Base-by-base conservation (phyloP, 352 stramenopile genomes). In the Phytopythium aichiense region DNA sequence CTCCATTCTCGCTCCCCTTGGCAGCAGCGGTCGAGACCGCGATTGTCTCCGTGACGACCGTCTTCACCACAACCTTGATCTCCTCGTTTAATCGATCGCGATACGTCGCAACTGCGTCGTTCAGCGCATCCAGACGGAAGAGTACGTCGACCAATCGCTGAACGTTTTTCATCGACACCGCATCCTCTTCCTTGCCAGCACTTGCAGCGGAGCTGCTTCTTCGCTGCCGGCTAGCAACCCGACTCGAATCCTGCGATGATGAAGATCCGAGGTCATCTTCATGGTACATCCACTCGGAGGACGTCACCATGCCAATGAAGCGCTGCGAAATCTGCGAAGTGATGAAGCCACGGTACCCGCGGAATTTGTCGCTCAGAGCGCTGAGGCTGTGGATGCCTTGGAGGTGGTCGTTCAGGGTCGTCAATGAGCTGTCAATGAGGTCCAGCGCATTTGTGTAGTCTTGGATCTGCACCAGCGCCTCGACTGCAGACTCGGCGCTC, bases 1-100 rank as follows among this genome's bases (percentile, higher is more conserved):
- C 65, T 2, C 57, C 40, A 2, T 25, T 33, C 16, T 35, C 56
- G 11, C 31, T 53, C 1, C 30, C 74, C 54, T 33, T 77, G 30
- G 79, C 82, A 63, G 63, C 83, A 46, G 68, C 84, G 18, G 55
- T 77, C 18, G 82, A 91, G 22, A 89, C 77, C 25, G 78, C 74
- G 58, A 95, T 95, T 0, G 87, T 95, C 72, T 95, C 87, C 0
- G 81, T 94, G n/a, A 95, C 87, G 20, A 95, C 87, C 0, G 84
- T 94, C 66, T 94, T 94, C 35, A 95, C 87, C 1, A 95, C 78
- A 30, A 95, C 76, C 40, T 91, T 91, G 64, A 94, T 91, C 63
- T 95, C 87, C 61, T 95, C 85, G 38, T 87, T 94, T 0, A 95
- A 58, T 45, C 90, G 81, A n/a, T 88, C 79, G 30, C 83, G 73